These are phyloP conservation scores for Aspergillus clavatus DNA, from an alignment of 2,329 filamentous ascomycete species.

Conservation along the genomic window DNA sequence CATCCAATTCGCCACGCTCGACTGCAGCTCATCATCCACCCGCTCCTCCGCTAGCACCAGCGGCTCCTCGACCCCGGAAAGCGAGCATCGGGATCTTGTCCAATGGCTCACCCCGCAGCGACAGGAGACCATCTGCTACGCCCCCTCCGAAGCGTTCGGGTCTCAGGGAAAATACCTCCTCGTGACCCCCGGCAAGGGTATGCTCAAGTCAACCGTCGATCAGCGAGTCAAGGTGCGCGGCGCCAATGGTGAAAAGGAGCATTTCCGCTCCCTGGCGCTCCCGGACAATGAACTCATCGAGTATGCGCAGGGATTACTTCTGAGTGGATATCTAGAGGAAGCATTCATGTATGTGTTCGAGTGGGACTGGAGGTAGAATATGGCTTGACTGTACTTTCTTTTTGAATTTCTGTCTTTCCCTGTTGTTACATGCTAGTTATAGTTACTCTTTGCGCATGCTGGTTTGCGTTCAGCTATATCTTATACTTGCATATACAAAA, in stretches of 20 bases:
- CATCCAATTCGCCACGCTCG: conserved; percentile 22
- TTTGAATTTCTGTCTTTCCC: too few species aligned
- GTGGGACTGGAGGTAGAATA: conserved; percentile 22
- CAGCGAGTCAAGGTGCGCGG: conserved; percentile 22
- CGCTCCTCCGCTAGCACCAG: conserved; percentile 6
- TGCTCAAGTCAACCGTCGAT: conserved; percentile 23
- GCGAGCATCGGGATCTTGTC: background rate
- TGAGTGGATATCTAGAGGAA: conserved; percentile 24
- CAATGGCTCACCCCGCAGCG: conserved; percentile 24
- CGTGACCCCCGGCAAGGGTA: conserved; percentile 24
- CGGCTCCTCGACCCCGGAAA: background rate
- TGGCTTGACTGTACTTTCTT: too few species aligned
- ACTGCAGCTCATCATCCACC: conserved; percentile 8
- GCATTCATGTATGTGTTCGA: conserved; percentile 32
- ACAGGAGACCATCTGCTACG: conserved; percentile 22
- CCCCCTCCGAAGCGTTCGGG: conserved; percentile 5
- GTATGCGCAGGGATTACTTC: conserved; percentile 25
- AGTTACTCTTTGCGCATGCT: too few species aligned
- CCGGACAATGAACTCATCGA: conserved; percentile 26
- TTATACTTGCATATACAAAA: too few species aligned
- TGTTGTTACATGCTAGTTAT: too few species aligned
- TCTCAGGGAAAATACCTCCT: conserved; percentile 22
- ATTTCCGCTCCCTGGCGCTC: conserved; percentile 17
- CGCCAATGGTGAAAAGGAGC: conserved; percentile 19
- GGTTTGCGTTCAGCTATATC: too few species aligned